phyloP scores from a whole-genome alignment of 805 yeast species.

The Suhomyces kilbournensis region DNA sequence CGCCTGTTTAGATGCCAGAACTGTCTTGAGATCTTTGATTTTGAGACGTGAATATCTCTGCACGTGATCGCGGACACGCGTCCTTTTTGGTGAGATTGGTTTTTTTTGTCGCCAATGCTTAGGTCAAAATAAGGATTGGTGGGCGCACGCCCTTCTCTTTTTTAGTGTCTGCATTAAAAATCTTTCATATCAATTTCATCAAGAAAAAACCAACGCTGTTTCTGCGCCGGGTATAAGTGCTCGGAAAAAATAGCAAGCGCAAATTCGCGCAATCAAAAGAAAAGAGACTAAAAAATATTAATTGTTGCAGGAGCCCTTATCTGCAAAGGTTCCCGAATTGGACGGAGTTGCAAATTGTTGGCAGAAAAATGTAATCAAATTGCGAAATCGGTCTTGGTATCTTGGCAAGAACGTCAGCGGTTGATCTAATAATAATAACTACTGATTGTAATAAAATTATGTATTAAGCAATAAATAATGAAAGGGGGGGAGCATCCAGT shows the following conservation, averaged over 20 bases:
- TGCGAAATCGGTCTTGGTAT: not conserved
- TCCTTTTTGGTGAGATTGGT: not conserved
- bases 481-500: not conserved
- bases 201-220: not conserved
- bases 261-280: not conserved
- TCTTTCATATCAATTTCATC: not conserved
- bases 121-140: not conserved
- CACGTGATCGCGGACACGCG: not conserved
- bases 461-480: not conserved
- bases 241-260: not conserved
- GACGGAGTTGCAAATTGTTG: not conserved
- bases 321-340: not conserved
- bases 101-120: too few relatives aligned
- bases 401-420: not conserved
- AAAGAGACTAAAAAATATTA: not conserved
- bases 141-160: not conserved
- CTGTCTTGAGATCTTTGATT: not conserved
- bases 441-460: not conserved
- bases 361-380: not conserved
- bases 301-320: not conserved
- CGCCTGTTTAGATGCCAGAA: not conserved
- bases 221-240: not conserved
- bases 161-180: not conserved
- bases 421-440: not conserved
- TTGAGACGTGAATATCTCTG: not conserved